Percentiles rank a stretch among this genome's conserved stretches.
Conservation (phyloP, 1,139 yeast species). For the Eremothecium gossypii region DNA sequence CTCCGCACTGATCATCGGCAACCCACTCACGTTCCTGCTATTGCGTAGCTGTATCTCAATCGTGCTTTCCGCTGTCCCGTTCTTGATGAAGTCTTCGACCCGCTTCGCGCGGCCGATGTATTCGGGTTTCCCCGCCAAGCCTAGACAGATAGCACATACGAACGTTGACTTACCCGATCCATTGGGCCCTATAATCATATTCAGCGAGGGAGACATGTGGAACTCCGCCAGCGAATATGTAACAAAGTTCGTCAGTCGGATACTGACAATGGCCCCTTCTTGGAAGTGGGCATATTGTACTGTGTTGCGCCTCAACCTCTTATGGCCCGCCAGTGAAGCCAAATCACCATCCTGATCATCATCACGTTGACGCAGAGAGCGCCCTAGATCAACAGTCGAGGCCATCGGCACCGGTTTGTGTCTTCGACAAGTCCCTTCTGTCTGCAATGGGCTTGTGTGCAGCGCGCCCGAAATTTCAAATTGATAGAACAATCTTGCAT, state of each 20-base stretch:
- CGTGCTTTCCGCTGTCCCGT: slow-evolving; percentile 48
- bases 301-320: slow-evolving; percentile 13
- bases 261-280: slow-evolving; percentile 62
- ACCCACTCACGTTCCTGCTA: slow-evolving; percentile 22
- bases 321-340: not conserved
- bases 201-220: slow-evolving; percentile 70
- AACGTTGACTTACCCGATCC: slow-evolving; percentile 95
- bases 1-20: slow-evolving; percentile 11
- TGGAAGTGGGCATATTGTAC: slow-evolving; percentile 16
- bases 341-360: no score
- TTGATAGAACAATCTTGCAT: no score
- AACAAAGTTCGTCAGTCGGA: slow-evolving; percentile 66
- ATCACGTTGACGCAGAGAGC: no score
- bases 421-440: no score
- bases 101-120: slow-evolving; percentile 71
- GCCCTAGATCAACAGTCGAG: no score
- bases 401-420: no score
- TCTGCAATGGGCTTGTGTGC: no score
- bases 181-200: slow-evolving; percentile 93
- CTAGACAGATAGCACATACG: slow-evolving; percentile 88
- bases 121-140: slow-evolving; percentile 74
- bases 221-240: slow-evolving; percentile 76
- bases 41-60: slow-evolving; percentile 63
- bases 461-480: no score
- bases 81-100: slow-evolving; percentile 62